A percentile compares a stretch with the other conserved stretches of the same genome.
Evolutionary conservation across 306 rosid species (phyloP).

Genomic region (Citrullus amarus): DNA sequence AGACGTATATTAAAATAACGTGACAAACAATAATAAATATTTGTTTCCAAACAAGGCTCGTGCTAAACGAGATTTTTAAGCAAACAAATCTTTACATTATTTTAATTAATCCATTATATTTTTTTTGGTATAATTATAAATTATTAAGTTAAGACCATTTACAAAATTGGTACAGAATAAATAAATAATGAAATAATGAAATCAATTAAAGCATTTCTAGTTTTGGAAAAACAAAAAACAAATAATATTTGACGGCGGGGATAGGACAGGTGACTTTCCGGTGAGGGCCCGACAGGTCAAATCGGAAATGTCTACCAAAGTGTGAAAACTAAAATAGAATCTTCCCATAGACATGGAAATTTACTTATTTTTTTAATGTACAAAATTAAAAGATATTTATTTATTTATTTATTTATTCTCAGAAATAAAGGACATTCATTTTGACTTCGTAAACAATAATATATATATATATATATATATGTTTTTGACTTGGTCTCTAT

Average conservation of each 20-base stretch:
- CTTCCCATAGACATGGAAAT: neutral
- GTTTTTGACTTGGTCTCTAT: too few relatives aligned
- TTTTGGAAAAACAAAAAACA: neutral
- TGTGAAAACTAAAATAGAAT: neutral
- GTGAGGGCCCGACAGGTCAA: neutral
- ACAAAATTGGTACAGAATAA: neutral
- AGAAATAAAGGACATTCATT: neutral
- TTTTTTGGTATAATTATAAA: too few relatives aligned
- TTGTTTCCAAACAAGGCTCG: neutral
- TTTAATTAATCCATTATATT: neutral
- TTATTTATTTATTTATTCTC: too few relatives aligned
- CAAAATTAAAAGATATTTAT: neutral
- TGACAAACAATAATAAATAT: too few relatives aligned
- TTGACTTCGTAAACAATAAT: neutral
- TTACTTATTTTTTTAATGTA: neutral
- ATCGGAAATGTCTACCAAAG: neutral
- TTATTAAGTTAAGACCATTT: neutral
- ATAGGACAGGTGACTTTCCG: neutral
- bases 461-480: too few relatives aligned
- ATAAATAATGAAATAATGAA: neutral
- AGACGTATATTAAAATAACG: neutral
- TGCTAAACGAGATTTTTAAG: neutral
- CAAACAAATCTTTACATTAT: neutral
- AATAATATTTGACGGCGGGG: neutral
- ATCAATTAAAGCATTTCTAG: neutral